phyloP scores from a whole-genome alignment of 2,329 filamentous ascomycete species.

The Mycosphaerelloides madeirae region DNA sequence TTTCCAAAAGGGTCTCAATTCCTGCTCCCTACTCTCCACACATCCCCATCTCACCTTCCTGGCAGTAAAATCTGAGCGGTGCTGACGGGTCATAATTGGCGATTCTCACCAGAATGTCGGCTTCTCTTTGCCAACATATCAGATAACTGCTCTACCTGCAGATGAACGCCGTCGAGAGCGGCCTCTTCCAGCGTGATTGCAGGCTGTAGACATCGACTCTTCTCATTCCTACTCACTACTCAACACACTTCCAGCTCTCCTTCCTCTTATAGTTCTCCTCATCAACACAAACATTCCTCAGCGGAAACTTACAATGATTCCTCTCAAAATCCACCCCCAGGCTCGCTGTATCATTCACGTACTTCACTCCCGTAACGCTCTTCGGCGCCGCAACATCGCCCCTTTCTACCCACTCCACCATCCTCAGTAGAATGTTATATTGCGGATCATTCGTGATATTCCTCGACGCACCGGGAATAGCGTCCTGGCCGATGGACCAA shows the following conservation, averaged over 20 bases:
- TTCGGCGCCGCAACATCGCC: slow-evolving; percentile 24
- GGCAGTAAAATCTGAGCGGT: no score
- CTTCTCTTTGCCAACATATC: no score
- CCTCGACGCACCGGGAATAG: slow-evolving; percentile 1
- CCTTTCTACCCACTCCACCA: slow-evolving; percentile 35
- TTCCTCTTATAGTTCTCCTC: slow-evolving; percentile 22
- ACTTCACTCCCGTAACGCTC: slow-evolving; percentile 38
- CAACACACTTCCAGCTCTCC: slow-evolving; percentile 26
- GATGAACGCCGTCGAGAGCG: no score
- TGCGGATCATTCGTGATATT: slow-evolving; percentile 18
- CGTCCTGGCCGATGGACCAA: slow-evolving; percentile 36
- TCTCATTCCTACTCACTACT: neutral
- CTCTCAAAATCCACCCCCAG: slow-evolving; percentile 42
- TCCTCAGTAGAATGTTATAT: slow-evolving; percentile 46
- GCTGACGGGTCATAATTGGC: no score
- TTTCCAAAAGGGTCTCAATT: no score
- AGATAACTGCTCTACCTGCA: no score
- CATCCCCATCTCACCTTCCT: no score
- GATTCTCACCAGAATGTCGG: no score
- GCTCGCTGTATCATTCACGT: slow-evolving; percentile 34
- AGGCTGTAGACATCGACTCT: neutral
- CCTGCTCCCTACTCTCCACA: no score
- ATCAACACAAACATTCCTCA: slow-evolving; percentile 25
- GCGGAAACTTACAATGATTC: slow-evolving; percentile 40
- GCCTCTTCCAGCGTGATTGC: no score